Conservation (phyloP, 805 yeast species). For the Teunomyces pallodes region DNA sequence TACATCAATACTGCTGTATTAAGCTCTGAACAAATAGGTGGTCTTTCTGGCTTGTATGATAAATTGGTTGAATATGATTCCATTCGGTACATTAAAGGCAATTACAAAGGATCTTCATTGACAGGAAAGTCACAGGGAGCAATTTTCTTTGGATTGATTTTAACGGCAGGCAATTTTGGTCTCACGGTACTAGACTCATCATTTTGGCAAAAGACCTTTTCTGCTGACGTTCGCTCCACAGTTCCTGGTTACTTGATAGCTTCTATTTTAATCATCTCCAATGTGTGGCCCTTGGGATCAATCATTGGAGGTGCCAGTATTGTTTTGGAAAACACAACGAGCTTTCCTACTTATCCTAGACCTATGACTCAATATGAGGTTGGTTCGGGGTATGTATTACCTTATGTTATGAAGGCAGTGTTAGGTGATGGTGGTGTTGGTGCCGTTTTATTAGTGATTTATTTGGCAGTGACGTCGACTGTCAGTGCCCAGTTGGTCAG, state of each 20-base stretch:
- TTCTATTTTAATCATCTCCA: slow-evolving; percentile 29
- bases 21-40: slow-evolving; percentile 24
- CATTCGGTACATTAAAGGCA: slow-evolving; percentile 28
- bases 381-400: slow-evolving; percentile 28
- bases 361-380: slow-evolving; percentile 26
- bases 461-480: slow-evolving; percentile 6
- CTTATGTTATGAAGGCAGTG: slow-evolving; percentile 29
- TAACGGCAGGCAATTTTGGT: slow-evolving; percentile 36
- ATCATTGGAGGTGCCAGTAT: slow-evolving; percentile 33
- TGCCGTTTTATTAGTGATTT: slow-evolving; percentile 11
- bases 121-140: slow-evolving; percentile 37
- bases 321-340: slow-evolving; percentile 21
- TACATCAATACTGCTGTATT: slow-evolving; percentile 26
- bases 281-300: slow-evolving; percentile 37
- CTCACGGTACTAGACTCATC: slow-evolving; percentile 38
- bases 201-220: slow-evolving; percentile 40
- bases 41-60: slow-evolving; percentile 26
- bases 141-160: slow-evolving; percentile 32
- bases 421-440: slow-evolving; percentile 32
- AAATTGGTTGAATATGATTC: slow-evolving; percentile 13
- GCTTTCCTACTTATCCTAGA: slow-evolving; percentile 33
- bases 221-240: slow-evolving; percentile 32
- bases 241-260: slow-evolving; percentile 39
- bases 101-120: slow-evolving; percentile 32
- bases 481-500: slow-evolving; percentile 6